Evolutionary conservation across 2,329 filamentous ascomycete species (phyloP), one percentile per base, ranked within the genome.

Genomic region (Cercospora brassicicola): DNA sequence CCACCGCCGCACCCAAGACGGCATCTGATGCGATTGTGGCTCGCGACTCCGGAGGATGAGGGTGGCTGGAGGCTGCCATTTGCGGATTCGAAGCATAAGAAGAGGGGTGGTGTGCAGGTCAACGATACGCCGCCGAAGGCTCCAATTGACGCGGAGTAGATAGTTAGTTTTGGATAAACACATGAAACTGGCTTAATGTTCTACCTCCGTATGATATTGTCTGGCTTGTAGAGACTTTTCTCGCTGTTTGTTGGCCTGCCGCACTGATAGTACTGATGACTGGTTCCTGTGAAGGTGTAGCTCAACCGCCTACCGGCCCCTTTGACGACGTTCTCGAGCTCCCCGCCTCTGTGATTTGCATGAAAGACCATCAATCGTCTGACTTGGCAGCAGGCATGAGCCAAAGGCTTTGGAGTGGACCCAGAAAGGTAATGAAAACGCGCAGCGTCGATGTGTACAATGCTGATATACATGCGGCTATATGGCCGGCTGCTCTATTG

Each of bases 101-200:
- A 96, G 87, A 85, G 93, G 18, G 92, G 92, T 7, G 93, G 93
- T 0, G 92, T 96, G 72, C 93, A 96, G 82, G 93, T 97, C 2
- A 87, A 96, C 79, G 88, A 96, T 78, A 91, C 86, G 28, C 83
- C 90, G 8, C 93, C 93, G 1, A 87, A 89, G 61, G 91, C 90
- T 51, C 89, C 90, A 9, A 81, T 93, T 59, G 91, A 94, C 82
- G 92, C 91, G 0, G 92, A 94, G 79, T 94, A 87, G 71, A 64
- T 18, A 11, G 13, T 13, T 23, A 55, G 20, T n/a, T 13, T 15
- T 7, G 5, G 11, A 55, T 28, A 30, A 28, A 15, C 6, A 55
- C 15, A 55, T 11, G 15, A 55, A 30, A 23, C 13, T 55, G 48
- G 48, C 36, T 26, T 53, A 13, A 53, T 53, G 5, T 53, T 48